These are phyloP conservation scores for Mycena alexandri DNA, from an alignment of 768 basidiomycete genomes.

Conservation along the genomic window DNA sequence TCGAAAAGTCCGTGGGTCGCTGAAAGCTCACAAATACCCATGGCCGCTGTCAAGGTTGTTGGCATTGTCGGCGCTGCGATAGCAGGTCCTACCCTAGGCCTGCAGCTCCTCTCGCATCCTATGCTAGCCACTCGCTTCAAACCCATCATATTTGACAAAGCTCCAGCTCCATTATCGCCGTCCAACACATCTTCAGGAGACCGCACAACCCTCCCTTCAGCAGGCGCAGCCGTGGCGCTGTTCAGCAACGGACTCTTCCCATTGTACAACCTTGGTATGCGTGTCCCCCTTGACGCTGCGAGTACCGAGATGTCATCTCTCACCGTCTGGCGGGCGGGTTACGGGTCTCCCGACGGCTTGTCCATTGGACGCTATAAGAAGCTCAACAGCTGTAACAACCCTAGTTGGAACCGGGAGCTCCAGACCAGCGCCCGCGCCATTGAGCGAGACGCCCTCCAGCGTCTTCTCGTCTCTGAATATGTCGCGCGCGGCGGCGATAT, in stretches of 20 bases:
- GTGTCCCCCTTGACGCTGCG: constrained; percentile 1
- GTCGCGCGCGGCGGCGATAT: constrained; percentile 5
- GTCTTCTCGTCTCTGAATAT: constrained; percentile 12
- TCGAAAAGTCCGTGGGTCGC: too few species aligned
- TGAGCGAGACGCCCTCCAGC: constrained; percentile 4
- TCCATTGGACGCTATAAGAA: not conserved
- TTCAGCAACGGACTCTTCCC: constrained; percentile 19
- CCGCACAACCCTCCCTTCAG: not conserved
- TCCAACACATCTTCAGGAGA: not conserved
- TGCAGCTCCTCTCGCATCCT: constrained; percentile 15
- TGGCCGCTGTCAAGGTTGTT: not conserved
- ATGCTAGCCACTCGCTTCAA: constrained; percentile 1
- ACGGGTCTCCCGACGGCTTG: constrained; percentile 5
- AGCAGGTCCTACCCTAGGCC: constrained; percentile 4
- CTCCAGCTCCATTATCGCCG: not conserved
- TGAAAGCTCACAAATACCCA: too few species aligned
- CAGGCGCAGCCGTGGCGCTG: constrained; percentile 5
- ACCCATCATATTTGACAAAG: constrained; percentile 17
- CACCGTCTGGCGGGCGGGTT: constrained; percentile 10
- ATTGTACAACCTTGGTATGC: constrained; percentile 11
- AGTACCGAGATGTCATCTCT: constrained; percentile 12
- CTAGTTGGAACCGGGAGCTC: constrained; percentile 1
- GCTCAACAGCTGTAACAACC: constrained; percentile 7
- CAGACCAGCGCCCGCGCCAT: constrained; percentile 9
- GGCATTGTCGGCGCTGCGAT: constrained; percentile 20